Evolutionary conservation across 495 filamentous ascomycete genomes (phyloP), one percentile per base, ranked within the genome.

Genomic region (Cairneyella variabilis): DNA sequence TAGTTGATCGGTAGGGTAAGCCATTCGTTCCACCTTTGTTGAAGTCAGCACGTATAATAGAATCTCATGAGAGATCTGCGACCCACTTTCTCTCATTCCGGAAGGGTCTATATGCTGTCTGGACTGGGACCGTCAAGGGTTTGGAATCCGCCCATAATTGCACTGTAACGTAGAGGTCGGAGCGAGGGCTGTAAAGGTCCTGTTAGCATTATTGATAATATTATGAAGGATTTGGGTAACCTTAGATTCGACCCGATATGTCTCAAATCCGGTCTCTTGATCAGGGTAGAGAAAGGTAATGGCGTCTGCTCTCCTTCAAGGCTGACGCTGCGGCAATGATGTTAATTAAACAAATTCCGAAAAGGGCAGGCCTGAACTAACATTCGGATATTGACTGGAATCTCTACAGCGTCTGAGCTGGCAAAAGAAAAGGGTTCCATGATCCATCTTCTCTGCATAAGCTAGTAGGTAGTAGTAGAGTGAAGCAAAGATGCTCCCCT

Each of bases 371-470:
- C 4, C 14, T 7, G 30, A 47, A 69, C 76, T 61, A 68, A 89
- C 90, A 97, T 90, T 71, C 89, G 89, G 53, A 97, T 82, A 69
- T 83, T 84, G 48, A 97, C 79, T 14, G 86, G 80, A 54, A 88
- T 79, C 60, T 90, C 76, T 51, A 97, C 76, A 64, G 81, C 76
- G 37, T 87, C 84, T 40, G 93, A 96, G 59, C 82, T 86, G 41
- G 89, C 91, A 73, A 97, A 97, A 1, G 90, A 91, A 68, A 95
- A 97, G 39, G 91, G 84, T 64, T 98, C 93, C 91, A 97, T 96
- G 46, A 28, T 57, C 50, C 60, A 63, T 63, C 36, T 61, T 61
- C 54, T 41, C 18, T 22, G 25, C 10, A 45, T 17, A 36, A 48
- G 40, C 14, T 2, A 28, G 28, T 0, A 16, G 40, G 21, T 11